phyloP scores from a whole-genome alignment of 768 basidiomycete species.

The Crassisporium funariophilum region DNA sequence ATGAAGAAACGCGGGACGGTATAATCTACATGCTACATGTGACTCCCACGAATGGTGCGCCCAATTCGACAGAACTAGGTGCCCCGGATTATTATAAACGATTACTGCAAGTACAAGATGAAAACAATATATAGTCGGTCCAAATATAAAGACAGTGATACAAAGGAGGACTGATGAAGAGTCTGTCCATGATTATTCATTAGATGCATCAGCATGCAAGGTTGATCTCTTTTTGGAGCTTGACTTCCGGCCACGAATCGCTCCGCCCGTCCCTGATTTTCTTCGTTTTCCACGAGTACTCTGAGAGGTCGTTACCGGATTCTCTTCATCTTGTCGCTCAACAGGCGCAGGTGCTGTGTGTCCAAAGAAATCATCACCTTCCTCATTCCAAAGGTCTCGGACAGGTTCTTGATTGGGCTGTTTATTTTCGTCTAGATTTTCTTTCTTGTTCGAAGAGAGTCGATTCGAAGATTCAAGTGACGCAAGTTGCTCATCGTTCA shows the following conservation, averaged over 20 bases:
- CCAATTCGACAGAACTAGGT: neutral
- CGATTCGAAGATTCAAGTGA: conserved; percentile 54
- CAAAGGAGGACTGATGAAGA: no score
- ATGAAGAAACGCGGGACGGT: neutral
- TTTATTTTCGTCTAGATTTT: conserved; percentile 29
- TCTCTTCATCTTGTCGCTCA: conserved; percentile 42
- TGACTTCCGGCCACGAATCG: conserved; percentile 42
- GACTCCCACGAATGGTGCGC: no score
- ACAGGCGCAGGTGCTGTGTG: conserved; percentile 41
- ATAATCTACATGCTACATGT: neutral
- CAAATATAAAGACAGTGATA: neutral
- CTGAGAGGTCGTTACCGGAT: conserved; percentile 29
- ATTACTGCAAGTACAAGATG: neutral
- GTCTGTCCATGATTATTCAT: conserved; percentile 10
- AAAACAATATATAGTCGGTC: neutral
- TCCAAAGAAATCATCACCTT: conserved; percentile 86
- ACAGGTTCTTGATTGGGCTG: conserved; percentile 37
- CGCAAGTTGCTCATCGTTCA: conserved; percentile 93
- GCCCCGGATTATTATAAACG: neutral
- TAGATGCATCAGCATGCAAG: conserved; percentile 4
- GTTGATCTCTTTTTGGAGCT: conserved; percentile 38
- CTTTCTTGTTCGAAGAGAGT: conserved; percentile 32
- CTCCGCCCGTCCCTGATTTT: conserved; percentile 36
- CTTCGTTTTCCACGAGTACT: conserved; percentile 45
- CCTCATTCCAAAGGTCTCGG: conserved; percentile 82